phyloP scores from a whole-genome alignment of 2,329 filamentous ascomycete species.

The Penicillium thymicola region DNA sequence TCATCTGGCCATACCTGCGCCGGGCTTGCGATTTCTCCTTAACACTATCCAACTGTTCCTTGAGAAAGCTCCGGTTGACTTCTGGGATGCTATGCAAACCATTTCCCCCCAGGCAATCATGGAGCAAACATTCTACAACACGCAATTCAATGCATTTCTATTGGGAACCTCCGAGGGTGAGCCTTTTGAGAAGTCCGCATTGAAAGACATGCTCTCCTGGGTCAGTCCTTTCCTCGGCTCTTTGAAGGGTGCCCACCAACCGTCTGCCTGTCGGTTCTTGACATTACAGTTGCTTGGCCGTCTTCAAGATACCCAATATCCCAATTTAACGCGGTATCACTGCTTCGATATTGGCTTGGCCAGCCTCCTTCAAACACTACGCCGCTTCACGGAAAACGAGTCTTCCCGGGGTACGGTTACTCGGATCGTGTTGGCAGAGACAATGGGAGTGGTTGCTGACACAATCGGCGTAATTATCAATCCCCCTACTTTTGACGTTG shows the following conservation, averaged over 20 bases:
- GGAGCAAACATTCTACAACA: conserved; percentile 77
- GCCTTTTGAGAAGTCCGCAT: conserved; percentile 52
- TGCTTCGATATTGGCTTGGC: conserved; percentile 47
- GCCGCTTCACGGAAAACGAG: conserved; percentile 48
- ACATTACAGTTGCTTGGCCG: conserved; percentile 70
- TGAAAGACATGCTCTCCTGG: conserved; percentile 70
- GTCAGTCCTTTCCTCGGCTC: conserved; percentile 73
- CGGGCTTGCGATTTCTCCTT: conserved; percentile 66
- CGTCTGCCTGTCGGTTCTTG: conserved; percentile 76
- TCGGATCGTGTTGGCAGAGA: conserved; percentile 49
- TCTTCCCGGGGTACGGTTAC: conserved; percentile 45
- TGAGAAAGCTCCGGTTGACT: conserved; percentile 70
- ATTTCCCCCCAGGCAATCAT: conserved; percentile 76
- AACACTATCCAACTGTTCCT: conserved; percentile 68
- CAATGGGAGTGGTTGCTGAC: conserved; percentile 46
- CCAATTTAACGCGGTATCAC: conserved; percentile 43
- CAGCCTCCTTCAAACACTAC: conserved; percentile 46
- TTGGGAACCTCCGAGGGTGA: conserved; percentile 54
- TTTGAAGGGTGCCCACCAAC: conserved; percentile 69
- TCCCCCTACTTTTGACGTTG: conserved; percentile 50
- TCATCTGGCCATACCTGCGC: conserved; percentile 62
- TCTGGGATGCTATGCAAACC: conserved; percentile 84
- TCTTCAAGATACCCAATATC: conserved; percentile 41
- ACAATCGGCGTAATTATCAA: conserved; percentile 57
- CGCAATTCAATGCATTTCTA: conserved; percentile 58